Percentiles rank a stretch among this genome's conserved stretches.
Conservation (phyloP, 768 basidiomycete genomes). For the Boletus tomentosulus region DNA sequence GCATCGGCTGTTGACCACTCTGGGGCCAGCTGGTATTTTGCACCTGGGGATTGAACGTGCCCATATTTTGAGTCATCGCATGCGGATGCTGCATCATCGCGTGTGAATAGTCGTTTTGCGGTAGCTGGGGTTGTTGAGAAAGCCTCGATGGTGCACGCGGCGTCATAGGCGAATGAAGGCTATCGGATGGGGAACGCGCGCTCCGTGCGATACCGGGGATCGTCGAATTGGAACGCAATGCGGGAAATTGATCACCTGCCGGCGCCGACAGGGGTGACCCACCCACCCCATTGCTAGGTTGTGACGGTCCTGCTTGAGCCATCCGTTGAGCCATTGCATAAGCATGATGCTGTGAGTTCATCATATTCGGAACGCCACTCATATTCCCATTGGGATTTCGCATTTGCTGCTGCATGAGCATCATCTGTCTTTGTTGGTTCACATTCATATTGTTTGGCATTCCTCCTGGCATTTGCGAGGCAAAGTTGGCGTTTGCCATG, state of each 20-base stretch:
- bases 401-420: slow-evolving; percentile 37
- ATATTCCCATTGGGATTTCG: slow-evolving; percentile 26
- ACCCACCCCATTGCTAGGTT: slow-evolving; percentile 23
- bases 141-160: slow-evolving; percentile 35
- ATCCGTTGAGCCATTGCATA: slow-evolving; percentile 41
- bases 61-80: slow-evolving; percentile 28
- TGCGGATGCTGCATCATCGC: slow-evolving; percentile 37
- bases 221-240: slow-evolving; percentile 52
- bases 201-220: slow-evolving; percentile 76
- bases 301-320: slow-evolving; percentile 39
- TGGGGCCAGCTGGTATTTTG: slow-evolving; percentile 45
- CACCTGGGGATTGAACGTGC: slow-evolving; percentile 31
- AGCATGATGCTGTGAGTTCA: slow-evolving; percentile 33
- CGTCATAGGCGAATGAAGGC: slow-evolving; percentile 42
- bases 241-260: slow-evolving; percentile 41
- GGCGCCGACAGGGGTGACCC: slow-evolving; percentile 43
- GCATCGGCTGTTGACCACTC: slow-evolving; percentile 53
- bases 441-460: slow-evolving; percentile 26
- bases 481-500: slow-evolving; percentile 25
- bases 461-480: slow-evolving; percentile 28
- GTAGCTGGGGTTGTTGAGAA: slow-evolving; percentile 45
- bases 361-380: slow-evolving; percentile 26
- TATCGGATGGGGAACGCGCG: slow-evolving; percentile 71
- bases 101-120: slow-evolving; percentile 39
- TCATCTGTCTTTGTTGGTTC: slow-evolving; percentile 45